Percentiles rank a stretch among this genome's conserved stretches.
Conservation (phyloP, 1,284 basidiomycete species). For the Cryptococcus sp. region DNA sequence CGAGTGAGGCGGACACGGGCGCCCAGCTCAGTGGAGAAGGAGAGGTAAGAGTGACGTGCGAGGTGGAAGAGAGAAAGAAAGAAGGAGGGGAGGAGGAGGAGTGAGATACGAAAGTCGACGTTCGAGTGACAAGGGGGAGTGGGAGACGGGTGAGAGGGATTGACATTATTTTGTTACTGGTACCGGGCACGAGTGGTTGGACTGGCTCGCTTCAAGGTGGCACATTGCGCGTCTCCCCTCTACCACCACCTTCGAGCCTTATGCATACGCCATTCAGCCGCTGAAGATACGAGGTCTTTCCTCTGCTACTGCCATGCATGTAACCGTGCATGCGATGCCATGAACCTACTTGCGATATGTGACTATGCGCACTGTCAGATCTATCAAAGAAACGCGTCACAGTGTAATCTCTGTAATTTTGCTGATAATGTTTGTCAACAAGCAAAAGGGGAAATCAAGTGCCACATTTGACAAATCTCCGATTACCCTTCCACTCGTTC, state of each 20-base stretch:
- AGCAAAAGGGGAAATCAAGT: not conserved
- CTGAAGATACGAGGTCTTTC: too few relatives aligned
- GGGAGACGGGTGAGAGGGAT: not conserved
- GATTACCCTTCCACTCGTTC: not conserved
- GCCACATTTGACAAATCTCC: constrained; percentile 13
- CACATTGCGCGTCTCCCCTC: not conserved
- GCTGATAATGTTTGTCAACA: constrained; percentile 3
- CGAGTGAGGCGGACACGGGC: not conserved
- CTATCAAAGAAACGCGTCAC: constrained; percentile 11
- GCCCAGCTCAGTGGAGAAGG: not conserved
- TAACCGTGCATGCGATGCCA: too few relatives aligned
- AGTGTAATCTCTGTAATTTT: not conserved
- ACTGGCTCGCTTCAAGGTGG: constrained; percentile 1
- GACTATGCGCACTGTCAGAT: too few relatives aligned
- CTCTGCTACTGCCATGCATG: too few relatives aligned
- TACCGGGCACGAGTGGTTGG: not conserved
- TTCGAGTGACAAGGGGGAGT: not conserved
- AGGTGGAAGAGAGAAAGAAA: constrained; percentile 1
- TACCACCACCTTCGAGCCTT: not conserved
- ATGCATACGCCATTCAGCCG: not conserved
- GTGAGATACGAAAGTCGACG: not conserved
- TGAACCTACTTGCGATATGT: too few relatives aligned
- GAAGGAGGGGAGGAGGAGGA: not conserved
- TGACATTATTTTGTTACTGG: not conserved
- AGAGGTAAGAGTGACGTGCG: not conserved